Evolutionary conservation across 73 alveolate genomes (phyloP).

Genomic region (Blepharisma japonicum): DNA sequence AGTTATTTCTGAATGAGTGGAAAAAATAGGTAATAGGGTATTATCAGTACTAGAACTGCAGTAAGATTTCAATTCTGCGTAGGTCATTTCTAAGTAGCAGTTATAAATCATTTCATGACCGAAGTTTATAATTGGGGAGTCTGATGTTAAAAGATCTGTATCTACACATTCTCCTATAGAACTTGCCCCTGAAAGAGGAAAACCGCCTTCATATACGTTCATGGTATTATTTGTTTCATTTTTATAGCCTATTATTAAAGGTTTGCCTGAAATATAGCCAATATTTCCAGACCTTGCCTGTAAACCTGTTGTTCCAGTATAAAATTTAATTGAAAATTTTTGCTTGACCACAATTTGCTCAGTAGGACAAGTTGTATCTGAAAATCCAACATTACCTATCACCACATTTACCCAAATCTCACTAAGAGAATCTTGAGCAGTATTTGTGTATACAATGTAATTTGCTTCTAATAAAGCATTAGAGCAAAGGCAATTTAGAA

Average conservation of each 20-base stretch:
- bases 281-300: neutral
- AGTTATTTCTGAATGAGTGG: neutral
- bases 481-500: neutral
- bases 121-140: neutral
- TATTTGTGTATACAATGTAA: neutral
- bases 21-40: neutral
- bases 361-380: neutral
- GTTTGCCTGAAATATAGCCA: neutral
- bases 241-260: neutral
- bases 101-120: neutral
- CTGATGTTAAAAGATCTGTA: neutral
- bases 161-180: neutral
- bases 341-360: no score
- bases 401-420: neutral
- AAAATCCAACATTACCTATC: neutral
- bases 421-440: neutral
- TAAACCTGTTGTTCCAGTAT: neutral
- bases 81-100: constrained; percentile 7
- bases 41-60: neutral
- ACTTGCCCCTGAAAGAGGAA: neutral
- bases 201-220: constrained; percentile 5
- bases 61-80: neutral
- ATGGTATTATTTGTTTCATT: neutral
- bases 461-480: neutral
- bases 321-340: neutral